These are phyloP conservation scores for Stygiomarasmius scandens DNA, from an alignment of 1,284 basidiomycete species.

Conservation along the genomic window DNA sequence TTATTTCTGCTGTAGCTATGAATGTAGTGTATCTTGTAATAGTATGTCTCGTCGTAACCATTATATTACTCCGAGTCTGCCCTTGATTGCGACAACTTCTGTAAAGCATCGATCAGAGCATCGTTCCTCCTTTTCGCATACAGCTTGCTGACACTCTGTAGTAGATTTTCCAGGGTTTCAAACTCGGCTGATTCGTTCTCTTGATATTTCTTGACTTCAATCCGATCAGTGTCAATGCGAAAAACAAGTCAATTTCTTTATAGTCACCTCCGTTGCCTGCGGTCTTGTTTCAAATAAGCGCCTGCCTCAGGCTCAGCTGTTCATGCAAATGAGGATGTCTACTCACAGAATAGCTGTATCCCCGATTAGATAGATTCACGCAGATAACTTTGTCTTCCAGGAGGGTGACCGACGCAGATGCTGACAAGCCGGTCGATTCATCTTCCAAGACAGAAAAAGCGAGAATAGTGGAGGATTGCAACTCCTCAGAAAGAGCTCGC, in stretches of 20 bases:
- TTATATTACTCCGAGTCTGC: too few relatives aligned
- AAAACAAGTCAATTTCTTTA: too few relatives aligned
- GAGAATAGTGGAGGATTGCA: slow-evolving; percentile 57
- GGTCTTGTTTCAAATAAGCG: too few relatives aligned
- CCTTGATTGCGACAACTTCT: slow-evolving; percentile 34
- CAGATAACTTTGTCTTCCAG: slow-evolving; percentile 53
- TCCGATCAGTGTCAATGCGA: too few relatives aligned
- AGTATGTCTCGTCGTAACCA: too few relatives aligned
- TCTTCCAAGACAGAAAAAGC: slow-evolving; percentile 42
- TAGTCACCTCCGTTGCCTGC: too few relatives aligned
- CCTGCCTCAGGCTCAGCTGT: too few relatives aligned
- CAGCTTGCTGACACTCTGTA: slow-evolving; percentile 52
- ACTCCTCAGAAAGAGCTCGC: slow-evolving; percentile 51
- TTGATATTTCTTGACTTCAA: too few relatives aligned
- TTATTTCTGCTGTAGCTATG: background rate
- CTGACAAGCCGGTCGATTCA: slow-evolving; percentile 43
- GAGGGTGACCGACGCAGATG: slow-evolving; percentile 54
- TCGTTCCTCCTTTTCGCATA: slow-evolving; percentile 52
- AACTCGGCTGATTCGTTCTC: slow-evolving; percentile 27
- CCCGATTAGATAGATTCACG: slow-evolving; percentile 53
- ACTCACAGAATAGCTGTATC: slow-evolving; percentile 50
- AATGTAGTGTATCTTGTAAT: background rate
- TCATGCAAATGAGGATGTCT: slow-evolving; percentile 2
- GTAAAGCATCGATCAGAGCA: slow-evolving; percentile 49
- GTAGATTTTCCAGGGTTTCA: slow-evolving; percentile 60